Evolutionary conservation across 305 asterid genomes (phyloP), one percentile per base, ranked within the genome.

Genomic region (Fraxinus velutina): DNA sequence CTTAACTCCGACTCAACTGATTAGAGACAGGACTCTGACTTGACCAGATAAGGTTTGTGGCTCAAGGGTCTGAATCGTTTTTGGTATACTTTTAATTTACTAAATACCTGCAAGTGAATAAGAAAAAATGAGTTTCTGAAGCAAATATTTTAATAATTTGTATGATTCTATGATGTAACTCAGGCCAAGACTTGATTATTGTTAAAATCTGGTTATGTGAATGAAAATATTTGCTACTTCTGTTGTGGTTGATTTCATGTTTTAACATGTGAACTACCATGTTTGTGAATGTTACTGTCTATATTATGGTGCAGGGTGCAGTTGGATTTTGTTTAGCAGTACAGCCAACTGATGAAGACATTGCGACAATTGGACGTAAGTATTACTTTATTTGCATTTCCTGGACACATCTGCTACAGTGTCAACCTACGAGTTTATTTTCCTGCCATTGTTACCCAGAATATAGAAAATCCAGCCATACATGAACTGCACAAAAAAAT

Each of bases 321-420:
- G 88, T 85, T 90, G 97, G 97, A 81, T 91, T 91, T 87, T 93
- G 97, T 89, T 88, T 93, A 82, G 97, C 97, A n/a, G 62, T 93
- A 79, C 94, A 93, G 84, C 88, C 90, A 30, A 72, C 88, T 37
- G 89, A 87, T 42, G 88, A 70, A 44, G 86, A 84, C 79, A 83
- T 91, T 33, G 97, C 97, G 78, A 92, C 94, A 78, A 85, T 92
- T 81, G 97, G 97, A 89, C 97, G 97, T 93, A 91, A 93, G 97
- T 71, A 71, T 32, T 71, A 78, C 66, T 52, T 73, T 34, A 57
- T 75, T 83, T 68, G 76, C 78, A 33, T 86, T 83, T 17, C 33
- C n/a, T 71, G 76, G 78, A 77, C 64, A 52, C 42, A 55, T 44
- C 55, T 83, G 79, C 34, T 81, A 75, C 36, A 42, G 44, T 47